Conservation (phyloP, 805 yeast species). For the Hanseniaspora taiwanica region DNA sequence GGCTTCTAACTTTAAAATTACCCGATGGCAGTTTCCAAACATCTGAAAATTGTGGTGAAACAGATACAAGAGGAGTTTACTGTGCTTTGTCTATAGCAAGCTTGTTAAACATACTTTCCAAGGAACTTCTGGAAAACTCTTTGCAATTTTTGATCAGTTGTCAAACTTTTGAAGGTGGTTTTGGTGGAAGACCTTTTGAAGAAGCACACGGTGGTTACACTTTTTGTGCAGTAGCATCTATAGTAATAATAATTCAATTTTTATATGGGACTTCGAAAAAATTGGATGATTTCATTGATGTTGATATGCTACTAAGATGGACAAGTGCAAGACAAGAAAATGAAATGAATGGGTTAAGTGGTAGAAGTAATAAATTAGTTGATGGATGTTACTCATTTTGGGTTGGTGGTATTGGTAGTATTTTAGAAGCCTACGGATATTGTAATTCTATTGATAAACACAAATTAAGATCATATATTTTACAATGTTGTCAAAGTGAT, state of each 20-base stretch:
- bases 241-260: conserved; percentile 33
- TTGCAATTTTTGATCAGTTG: conserved; percentile 51
- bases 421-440: conserved; percentile 23
- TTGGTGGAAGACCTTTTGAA: conserved; percentile 60
- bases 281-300: conserved; percentile 27
- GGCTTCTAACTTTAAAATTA: conserved; percentile 54
- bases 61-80: conserved; percentile 74
- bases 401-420: conserved; percentile 75
- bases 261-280: conserved; percentile 10
- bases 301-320: conserved; percentile 52
- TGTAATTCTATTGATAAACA: conserved; percentile 34
- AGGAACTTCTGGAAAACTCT: conserved; percentile 40
- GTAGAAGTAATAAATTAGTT: conserved; percentile 84
- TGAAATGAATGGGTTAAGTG: conserved; percentile 79
- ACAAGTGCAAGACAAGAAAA: conserved; percentile 49
- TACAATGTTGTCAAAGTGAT: conserved; percentile 59
- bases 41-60: conserved; percentile 46
- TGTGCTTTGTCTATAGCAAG: conserved; percentile 71
- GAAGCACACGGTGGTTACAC: conserved; percentile 99
- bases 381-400: conserved; percentile 95
- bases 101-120: conserved; percentile 47
- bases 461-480: conserved; percentile 49
- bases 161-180: conserved; percentile 93
- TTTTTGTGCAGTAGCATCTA: conserved; percentile 69
- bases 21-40: conserved; percentile 56